Percentiles rank a stretch among this genome's conserved stretches.
Evolutionary conservation across 495 filamentous ascomycete genomes (phyloP).

Genomic region (Annulohypoxylon stygium): DNA sequence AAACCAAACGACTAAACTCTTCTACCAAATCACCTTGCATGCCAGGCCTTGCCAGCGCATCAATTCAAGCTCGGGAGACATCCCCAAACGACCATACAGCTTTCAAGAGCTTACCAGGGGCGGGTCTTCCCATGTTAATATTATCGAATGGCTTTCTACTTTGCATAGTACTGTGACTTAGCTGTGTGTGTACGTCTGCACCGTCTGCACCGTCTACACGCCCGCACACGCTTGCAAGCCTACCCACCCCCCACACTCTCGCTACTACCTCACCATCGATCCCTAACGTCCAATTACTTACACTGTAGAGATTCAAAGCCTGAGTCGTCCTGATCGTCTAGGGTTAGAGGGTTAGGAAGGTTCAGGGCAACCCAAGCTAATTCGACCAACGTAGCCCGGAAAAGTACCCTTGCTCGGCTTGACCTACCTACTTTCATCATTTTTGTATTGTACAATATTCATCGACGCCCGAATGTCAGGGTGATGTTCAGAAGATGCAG

Average conservation of each 20-base stretch:
- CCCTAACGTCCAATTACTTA: constrained; percentile 46
- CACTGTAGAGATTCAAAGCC: constrained; percentile 37
- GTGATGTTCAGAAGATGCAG: constrained; percentile 51
- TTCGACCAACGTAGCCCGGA: constrained; percentile 48
- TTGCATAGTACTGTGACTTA: neutral
- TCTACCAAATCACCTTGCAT: constrained; percentile 48
- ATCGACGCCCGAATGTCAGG: constrained; percentile 47
- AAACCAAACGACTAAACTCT: constrained; percentile 16
- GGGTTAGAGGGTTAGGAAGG: constrained; percentile 23
- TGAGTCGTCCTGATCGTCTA: constrained; percentile 25
- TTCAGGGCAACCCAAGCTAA: constrained; percentile 41
- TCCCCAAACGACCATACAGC: constrained; percentile 45
- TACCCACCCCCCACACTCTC: constrained; percentile 44
- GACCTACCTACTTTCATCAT: constrained; percentile 40
- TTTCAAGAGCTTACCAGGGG: constrained; percentile 43
- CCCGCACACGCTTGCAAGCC: constrained; percentile 22
- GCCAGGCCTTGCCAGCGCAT: constrained; percentile 45
- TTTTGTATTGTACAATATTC: constrained; percentile 36
- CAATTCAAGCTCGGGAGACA: constrained; percentile 43
- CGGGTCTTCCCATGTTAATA: constrained; percentile 38
- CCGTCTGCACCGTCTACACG: constrained; percentile 9
- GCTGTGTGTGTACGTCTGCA: constrained; percentile 24
- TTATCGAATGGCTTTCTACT: constrained; percentile 42
- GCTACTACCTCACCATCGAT: constrained; percentile 44
- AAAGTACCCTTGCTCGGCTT: constrained; percentile 45